Conservation (phyloP, 768 basidiomycete genomes). For the Lactarius hengduanensis region DNA sequence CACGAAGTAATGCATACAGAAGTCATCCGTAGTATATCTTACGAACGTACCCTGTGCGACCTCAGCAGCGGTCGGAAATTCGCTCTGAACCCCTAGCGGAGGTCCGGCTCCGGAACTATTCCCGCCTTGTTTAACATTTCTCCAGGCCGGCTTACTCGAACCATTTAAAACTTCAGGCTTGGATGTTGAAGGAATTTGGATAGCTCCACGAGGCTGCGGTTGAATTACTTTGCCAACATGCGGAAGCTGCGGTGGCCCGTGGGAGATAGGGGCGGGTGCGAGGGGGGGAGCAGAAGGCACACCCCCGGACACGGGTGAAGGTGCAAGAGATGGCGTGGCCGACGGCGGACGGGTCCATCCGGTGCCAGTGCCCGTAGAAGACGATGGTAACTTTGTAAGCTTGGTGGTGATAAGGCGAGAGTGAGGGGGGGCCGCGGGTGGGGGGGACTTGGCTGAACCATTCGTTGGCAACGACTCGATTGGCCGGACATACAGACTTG, state of each 20-base stretch:
- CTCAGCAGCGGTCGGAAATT: constrained; percentile 97
- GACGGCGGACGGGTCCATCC: constrained; percentile 84
- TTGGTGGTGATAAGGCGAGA: constrained; percentile 86
- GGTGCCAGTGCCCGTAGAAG: constrained; percentile 55
- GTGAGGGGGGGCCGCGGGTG: constrained; percentile 57
- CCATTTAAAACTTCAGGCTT: constrained; percentile 30
- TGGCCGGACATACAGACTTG: not conserved
- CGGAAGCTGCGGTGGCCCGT: constrained; percentile 49
- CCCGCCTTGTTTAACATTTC: constrained; percentile 48
- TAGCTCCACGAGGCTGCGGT: constrained; percentile 49
- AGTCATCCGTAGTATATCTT: not conserved
- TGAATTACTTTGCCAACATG: constrained; percentile 67
- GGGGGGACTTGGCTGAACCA: constrained; percentile 53
- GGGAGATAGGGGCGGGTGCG: constrained; percentile 30
- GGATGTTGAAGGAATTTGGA: constrained; percentile 36
- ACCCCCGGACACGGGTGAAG: constrained; percentile 44
- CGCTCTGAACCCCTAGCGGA: constrained; percentile 50
- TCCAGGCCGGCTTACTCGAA: constrained; percentile 66
- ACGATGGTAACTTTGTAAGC: constrained; percentile 64
- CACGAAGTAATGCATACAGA: not conserved
- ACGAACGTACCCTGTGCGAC: constrained; percentile 72
- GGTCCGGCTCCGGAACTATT: constrained; percentile 36
- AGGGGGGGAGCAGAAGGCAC: constrained; percentile 40
- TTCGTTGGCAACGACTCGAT: constrained; percentile 8
- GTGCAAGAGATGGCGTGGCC: constrained; percentile 57